A percentile compares a stretch with the other conserved stretches of the same genome.
Conservation (phyloP, 1,284 basidiomycete species). For the Anthracocystis walkeri region DNA sequence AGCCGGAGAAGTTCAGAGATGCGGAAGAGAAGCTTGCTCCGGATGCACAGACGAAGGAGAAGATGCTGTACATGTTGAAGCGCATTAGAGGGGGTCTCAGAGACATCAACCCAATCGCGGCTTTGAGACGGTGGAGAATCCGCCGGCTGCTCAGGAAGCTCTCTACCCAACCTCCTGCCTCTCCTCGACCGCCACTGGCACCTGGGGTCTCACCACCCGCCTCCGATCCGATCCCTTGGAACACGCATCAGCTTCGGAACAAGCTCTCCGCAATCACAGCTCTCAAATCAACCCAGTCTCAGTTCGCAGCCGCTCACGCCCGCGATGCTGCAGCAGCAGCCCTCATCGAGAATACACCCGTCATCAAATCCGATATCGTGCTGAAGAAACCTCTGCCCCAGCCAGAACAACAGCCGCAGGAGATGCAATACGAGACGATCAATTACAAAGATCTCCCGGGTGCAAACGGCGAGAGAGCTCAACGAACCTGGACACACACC, state of each 20-base stretch:
- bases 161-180: not conserved
- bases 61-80: not conserved
- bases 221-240: not conserved
- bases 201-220: not conserved
- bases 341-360: constrained; percentile 7
- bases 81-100: not conserved
- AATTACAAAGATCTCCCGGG: not conserved
- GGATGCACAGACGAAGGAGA: not conserved
- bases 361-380: constrained; percentile 10
- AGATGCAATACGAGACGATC: not conserved
- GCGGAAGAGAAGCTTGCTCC: not conserved
- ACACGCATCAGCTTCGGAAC: constrained; percentile 3
- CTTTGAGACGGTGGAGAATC: constrained; percentile 12
- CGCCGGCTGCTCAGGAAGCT: constrained; percentile 16
- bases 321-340: constrained; percentile 5
- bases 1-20: not conserved
- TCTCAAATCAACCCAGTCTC: not conserved
- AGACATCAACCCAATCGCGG: constrained; percentile 7
- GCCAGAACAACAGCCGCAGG: not conserved
- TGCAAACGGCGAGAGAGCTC: not conserved
- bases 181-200: not conserved
- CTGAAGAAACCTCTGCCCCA: not conserved
- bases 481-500: constrained; percentile 1
- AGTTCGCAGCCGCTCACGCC: not conserved
- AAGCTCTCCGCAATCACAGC: constrained; percentile 15